These are phyloP conservation scores for Leucoagaricus sp. DNA, from an alignment of 1,284 basidiomycete species.

Conservation along the genomic window DNA sequence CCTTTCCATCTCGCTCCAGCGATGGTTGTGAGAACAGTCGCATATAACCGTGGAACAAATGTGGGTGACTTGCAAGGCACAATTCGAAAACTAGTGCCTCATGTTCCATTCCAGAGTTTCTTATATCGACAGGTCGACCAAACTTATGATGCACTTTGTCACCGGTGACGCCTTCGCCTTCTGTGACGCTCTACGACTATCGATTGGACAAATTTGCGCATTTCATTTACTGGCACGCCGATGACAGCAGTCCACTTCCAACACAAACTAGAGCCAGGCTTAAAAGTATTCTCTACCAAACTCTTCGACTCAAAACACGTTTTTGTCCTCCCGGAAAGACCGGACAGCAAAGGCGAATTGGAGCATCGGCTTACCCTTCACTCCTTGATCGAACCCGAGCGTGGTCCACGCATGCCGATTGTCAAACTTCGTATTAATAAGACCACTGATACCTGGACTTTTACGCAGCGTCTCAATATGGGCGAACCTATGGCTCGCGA, in stretches of 20 bases:
- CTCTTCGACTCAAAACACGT: slow-evolving; percentile 33
- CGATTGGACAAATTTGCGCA: slow-evolving; percentile 21
- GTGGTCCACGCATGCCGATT: background rate
- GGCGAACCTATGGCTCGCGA: background rate
- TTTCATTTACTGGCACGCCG: too few species aligned
- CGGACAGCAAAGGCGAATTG: slow-evolving; percentile 24
- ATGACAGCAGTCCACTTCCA: slow-evolving; percentile 19
- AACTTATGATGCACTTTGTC: slow-evolving; percentile 34
- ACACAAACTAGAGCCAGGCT: slow-evolving; percentile 27
- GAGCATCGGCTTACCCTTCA: background rate
- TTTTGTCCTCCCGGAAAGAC: slow-evolving; percentile 32
- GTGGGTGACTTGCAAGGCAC: slow-evolving; percentile 28
- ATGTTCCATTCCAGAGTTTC: slow-evolving; percentile 25
- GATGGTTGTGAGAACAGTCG: slow-evolving; percentile 32
- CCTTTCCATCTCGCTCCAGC: slow-evolving; percentile 51
- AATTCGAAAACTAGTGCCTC: slow-evolving; percentile 41
- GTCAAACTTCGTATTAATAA: too few species aligned
- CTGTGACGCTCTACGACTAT: slow-evolving; percentile 30
- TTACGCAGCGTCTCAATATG: slow-evolving; percentile 8
- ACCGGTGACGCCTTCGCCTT: slow-evolving; percentile 36
- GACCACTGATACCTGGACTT: background rate
- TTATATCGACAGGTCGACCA: background rate
- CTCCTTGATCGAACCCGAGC: too few species aligned
- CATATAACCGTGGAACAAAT: slow-evolving; percentile 25
- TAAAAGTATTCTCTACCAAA: slow-evolving; percentile 32